Percentiles rank a stretch among this genome's conserved stretches.
These are phyloP conservation scores for Elongisporangium senticosum DNA, from an alignment of 352 stramenopile species.

Conservation along the genomic window DNA sequence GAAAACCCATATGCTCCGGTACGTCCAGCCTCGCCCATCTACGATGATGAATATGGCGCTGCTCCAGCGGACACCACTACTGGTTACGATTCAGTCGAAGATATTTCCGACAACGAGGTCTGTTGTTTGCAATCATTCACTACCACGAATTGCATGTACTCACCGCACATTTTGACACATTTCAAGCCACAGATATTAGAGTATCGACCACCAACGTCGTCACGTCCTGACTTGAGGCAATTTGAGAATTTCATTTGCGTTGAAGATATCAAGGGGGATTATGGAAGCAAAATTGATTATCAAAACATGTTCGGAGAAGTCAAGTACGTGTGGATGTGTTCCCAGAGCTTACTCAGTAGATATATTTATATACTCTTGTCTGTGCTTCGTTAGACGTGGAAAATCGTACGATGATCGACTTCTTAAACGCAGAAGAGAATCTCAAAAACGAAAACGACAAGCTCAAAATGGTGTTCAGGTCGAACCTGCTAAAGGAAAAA, in stretches of 20 bases:
- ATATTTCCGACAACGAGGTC: constrained; percentile 71
- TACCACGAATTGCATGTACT: background rate
- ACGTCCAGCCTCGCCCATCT: constrained; percentile 9
- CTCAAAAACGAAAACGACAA: constrained; percentile 44
- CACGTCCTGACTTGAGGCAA: constrained; percentile 37
- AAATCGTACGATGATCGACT: constrained; percentile 59
- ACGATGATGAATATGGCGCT: constrained; percentile 15
- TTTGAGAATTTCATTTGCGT: constrained; percentile 67
- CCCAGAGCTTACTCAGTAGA: no score
- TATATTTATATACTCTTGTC: background rate
- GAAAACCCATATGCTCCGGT: constrained; percentile 36
- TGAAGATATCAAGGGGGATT: constrained; percentile 45
- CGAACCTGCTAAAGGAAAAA: constrained; percentile 12
- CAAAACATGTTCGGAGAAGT: constrained; percentile 65
- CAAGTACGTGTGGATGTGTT: constrained; percentile 21
- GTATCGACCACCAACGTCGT: background rate
- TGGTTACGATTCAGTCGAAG: constrained; percentile 35
- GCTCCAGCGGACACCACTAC: constrained; percentile 1
- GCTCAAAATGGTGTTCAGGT: constrained; percentile 5
- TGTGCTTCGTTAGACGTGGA: constrained; percentile 11
- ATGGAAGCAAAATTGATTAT: constrained; percentile 62
- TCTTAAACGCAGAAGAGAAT: constrained; percentile 24
- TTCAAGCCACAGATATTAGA: background rate
- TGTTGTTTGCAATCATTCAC: background rate
- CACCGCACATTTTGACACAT: background rate